Conservation (phyloP, 169 alveolate genomes). For the Plasmodium knowlesi region DNA sequence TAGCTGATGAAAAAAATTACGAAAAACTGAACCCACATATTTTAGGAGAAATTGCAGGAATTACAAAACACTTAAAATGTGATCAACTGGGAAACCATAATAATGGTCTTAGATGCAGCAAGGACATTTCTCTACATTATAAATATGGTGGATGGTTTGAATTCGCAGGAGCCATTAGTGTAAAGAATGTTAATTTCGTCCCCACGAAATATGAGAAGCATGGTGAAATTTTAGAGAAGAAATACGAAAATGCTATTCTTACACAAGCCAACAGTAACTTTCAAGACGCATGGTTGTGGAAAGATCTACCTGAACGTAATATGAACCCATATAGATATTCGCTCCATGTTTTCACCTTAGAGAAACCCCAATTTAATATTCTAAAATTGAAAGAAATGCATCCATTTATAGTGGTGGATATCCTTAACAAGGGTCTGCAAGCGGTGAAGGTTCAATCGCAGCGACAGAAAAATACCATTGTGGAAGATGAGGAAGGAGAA, state of each 20-base stretch:
- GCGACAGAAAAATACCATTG: neutral
- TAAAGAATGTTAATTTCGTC: slow-evolving; percentile 24
- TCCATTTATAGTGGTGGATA: slow-evolving; percentile 26
- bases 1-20: slow-evolving; percentile 8
- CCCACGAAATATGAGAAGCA: slow-evolving; percentile 17
- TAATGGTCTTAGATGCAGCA: neutral
- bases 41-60: slow-evolving; percentile 68
- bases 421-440: slow-evolving; percentile 38
- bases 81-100: neutral
- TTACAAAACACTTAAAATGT: slow-evolving; percentile 50
- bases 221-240: slow-evolving; percentile 23
- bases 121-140: slow-evolving; percentile 48
- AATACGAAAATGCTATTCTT: slow-evolving; percentile 30
- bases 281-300: slow-evolving; percentile 47
- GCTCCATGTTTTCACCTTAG: slow-evolving; percentile 28
- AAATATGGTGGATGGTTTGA: slow-evolving; percentile 75
- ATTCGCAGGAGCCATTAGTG: slow-evolving; percentile 46
- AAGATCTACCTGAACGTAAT: slow-evolving; percentile 42
- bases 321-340: slow-evolving; percentile 47
- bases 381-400: slow-evolving; percentile 29
- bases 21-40: slow-evolving; percentile 40
- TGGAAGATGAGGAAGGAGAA: neutral
- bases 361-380: slow-evolving; percentile 39
- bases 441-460: neutral
- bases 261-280: slow-evolving; percentile 41